These are phyloP conservation scores for Rhizopogon sp. DNA, from an alignment of 768 basidiomycete genomes.

Conservation along the genomic window DNA sequence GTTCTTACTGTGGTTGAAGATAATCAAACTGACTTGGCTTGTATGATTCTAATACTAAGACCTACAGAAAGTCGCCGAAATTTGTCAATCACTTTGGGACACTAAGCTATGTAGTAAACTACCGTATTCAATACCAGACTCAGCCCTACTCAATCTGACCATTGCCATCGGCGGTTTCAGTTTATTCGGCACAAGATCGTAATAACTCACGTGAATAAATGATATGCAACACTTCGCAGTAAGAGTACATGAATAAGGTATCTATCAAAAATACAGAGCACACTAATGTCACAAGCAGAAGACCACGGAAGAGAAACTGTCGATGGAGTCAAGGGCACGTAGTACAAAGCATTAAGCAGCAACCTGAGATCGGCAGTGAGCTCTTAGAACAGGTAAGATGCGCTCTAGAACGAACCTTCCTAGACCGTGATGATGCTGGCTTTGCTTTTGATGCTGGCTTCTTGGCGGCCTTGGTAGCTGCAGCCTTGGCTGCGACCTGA, in stretches of 20 bases:
- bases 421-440: background rate
- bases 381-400: background rate
- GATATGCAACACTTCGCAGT: background rate
- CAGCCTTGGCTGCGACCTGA: slow-evolving; percentile 25
- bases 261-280: slow-evolving; percentile 2
- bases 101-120: no score
- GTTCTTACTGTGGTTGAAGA: no score
- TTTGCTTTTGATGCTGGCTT: slow-evolving; percentile 14
- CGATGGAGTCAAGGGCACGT: background rate
- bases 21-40: no score
- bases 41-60: no score
- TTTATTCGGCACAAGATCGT: background rate
- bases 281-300: background rate
- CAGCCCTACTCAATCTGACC: background rate
- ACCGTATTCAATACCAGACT: no score
- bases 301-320: background rate
- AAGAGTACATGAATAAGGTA: slow-evolving; percentile 4
- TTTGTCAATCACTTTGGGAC: no score
- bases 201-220: background rate
- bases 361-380: background rate
- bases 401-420: background rate
- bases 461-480: slow-evolving; percentile 22
- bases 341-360: background rate
- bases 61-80: no score
- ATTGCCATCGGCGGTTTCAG: no score